Evolutionary conservation across 192 early-diverging fungal species (phyloP).

Genomic region (Dissophora ornata): DNA sequence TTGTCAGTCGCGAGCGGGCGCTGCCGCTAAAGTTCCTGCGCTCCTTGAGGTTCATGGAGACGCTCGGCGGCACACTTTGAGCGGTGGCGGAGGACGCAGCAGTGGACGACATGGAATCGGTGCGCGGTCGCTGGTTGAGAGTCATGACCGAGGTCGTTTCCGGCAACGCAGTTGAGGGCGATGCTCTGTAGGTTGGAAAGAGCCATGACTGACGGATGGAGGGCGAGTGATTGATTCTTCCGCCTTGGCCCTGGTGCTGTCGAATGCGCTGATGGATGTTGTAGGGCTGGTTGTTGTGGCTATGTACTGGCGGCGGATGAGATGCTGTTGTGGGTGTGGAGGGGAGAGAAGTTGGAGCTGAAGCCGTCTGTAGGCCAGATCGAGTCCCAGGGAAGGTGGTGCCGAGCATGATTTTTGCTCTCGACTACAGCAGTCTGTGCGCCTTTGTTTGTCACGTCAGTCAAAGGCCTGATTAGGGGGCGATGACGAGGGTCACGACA

Average conservation of each 20-base stretch:
- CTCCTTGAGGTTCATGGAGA: slow-evolving; percentile 24
- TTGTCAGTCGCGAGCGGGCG: slow-evolving; percentile 34
- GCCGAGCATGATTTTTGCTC: neutral
- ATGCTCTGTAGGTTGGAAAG: slow-evolving; percentile 44
- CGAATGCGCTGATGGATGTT: slow-evolving; percentile 47
- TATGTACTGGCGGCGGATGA: slow-evolving; percentile 41
- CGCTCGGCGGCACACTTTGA: slow-evolving; percentile 18
- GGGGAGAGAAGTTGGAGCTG: neutral
- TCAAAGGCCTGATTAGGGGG: neutral
- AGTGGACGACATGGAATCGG: slow-evolving; percentile 18
- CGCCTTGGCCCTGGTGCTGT: slow-evolving; percentile 7
- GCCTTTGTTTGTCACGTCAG: slow-evolving; percentile 44
- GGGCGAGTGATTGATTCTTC: slow-evolving; percentile 23
- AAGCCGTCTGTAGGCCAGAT: too few relatives aligned
- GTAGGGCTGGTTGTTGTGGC: slow-evolving; percentile 23
- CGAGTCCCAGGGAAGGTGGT: neutral
- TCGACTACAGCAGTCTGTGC: slow-evolving; percentile 35
- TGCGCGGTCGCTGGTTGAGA: slow-evolving; percentile 25
- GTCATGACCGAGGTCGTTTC: slow-evolving; percentile 47
- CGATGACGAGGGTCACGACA: neutral
- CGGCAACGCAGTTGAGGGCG: slow-evolving; percentile 37
- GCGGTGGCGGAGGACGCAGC: slow-evolving; percentile 7
- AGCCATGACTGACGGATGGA: slow-evolving; percentile 54
- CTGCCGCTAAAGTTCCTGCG: slow-evolving; percentile 42
- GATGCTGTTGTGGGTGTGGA: slow-evolving; percentile 14